These are phyloP conservation scores for Volvariella surrecta DNA, from an alignment of 1,284 basidiomycete species.

Conservation along the genomic window DNA sequence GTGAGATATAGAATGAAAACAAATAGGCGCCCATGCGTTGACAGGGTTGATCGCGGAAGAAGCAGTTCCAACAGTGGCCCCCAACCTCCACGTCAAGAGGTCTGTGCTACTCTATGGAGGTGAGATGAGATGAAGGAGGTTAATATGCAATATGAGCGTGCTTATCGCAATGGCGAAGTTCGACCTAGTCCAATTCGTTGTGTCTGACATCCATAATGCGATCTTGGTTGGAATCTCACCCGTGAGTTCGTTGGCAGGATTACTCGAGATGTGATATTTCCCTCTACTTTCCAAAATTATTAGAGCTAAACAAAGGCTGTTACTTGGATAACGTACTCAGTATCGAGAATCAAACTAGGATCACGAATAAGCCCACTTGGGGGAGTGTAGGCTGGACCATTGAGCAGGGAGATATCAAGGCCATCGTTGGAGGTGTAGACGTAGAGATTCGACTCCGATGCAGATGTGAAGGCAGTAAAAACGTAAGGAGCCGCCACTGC, in stretches of 20 bases:
- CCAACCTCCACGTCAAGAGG: constrained; percentile 20
- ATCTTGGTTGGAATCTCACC: too few relatives aligned
- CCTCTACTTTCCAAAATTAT: constrained; percentile 14
- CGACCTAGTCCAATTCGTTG: constrained; percentile 23
- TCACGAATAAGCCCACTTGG: constrained; percentile 24
- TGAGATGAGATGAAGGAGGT: neutral
- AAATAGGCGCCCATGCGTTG: constrained; percentile 26
- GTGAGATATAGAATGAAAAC: constrained; percentile 4
- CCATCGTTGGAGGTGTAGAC: constrained; percentile 26
- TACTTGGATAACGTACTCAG: constrained; percentile 17
- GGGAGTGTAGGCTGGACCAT: constrained; percentile 26
- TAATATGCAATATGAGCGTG: neutral
- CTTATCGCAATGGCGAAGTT: constrained; percentile 26
- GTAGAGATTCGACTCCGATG: constrained; percentile 25
- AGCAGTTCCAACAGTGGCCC: constrained; percentile 20
- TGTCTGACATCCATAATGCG: constrained; percentile 15
- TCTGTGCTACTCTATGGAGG: constrained; percentile 21
- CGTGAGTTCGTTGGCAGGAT: too few relatives aligned
- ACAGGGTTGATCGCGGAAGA: constrained; percentile 21
- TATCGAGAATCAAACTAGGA: constrained; percentile 25
- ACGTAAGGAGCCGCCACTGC: constrained; percentile 25
- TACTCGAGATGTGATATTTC: constrained; percentile 24
- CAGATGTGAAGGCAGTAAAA: constrained; percentile 24
- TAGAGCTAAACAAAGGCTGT: neutral
- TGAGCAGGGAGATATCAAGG: constrained; percentile 21